Base-by-base conservation (phyloP, 176 grass and related monocot species). In the Tillandsia fasciculata region DNA sequence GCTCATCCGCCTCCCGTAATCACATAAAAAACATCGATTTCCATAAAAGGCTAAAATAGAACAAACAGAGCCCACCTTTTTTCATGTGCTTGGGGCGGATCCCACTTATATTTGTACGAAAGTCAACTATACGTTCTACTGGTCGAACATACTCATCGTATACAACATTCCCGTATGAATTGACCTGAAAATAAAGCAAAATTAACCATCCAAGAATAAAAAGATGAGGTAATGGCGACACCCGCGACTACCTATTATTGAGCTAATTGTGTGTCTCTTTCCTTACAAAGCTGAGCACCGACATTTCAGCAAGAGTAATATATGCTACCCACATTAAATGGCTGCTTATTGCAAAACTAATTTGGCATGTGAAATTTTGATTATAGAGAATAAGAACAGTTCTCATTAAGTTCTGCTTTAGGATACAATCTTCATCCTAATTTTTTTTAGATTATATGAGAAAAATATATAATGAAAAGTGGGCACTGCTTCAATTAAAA, bases 41-140 rank as follows among this genome's bases (percentile, higher is more conserved):
- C 56, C 56, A 61, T n/a, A 59, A 61, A 61, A 61, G n/a, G 17
- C 2, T 2, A 18, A 61, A 61, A 22, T 17, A 61, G 3, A 23
- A 18, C n/a, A 9, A 18, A n/a, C 18, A 7, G n/a, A 61, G 9
- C 10, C 7, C 67, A 93, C 94, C 94, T 87, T 90, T 99, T 63
- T 82, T 93, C 84, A 99, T 90, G 87, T 99, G 80, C 51, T 78
- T 99, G 14, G 89, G 87, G 66, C 89, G 81, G 68, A 99, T 99
- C 24, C 94, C 94, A 86, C 94, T 99, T 63, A 90, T 99, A 71
- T 73, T 83, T 14, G 89, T 99, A 67, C 87, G 80, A 52, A 83
- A 99, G 28, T 99, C 94, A 63, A 93, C 84, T 48, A 93, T 87
- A 74, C 75, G 63, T 54, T 99, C 94, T n/a, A 93, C 11, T 12